Percentiles rank a stretch among this genome's conserved stretches.
phyloP scores from a whole-genome alignment of 169 alveolate species.

The Eimeria praecox region DNA sequence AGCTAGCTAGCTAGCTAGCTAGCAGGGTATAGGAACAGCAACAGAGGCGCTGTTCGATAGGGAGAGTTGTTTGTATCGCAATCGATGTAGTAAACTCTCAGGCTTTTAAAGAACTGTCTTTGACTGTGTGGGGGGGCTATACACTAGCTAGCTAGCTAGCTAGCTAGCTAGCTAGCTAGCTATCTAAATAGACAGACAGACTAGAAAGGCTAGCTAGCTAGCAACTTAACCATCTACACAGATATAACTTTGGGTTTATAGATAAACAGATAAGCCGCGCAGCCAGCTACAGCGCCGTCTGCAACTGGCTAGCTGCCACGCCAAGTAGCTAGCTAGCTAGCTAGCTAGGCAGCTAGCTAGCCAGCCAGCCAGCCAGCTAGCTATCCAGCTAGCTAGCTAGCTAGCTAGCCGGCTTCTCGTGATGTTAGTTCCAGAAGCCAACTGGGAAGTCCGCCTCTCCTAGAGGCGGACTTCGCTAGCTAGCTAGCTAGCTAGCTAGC shows the following conservation, averaged over 20 bases:
- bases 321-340: not conserved
- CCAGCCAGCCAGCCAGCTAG: not conserved
- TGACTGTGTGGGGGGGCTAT: no score
- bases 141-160: not conserved
- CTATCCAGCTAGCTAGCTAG: not conserved
- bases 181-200: no score
- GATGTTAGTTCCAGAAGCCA: not conserved
- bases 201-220: no score
- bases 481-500: constrained; percentile 13
- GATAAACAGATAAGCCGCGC: not conserved
- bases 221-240: not conserved
- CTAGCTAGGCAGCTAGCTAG: not conserved
- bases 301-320: not conserved
- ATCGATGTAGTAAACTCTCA: no score
- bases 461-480: not conserved
- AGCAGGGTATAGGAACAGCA: no score
- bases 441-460: not conserved
- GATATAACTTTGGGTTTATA: not conserved
- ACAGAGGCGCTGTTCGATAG: not conserved
- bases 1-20: not conserved
- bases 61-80: not conserved
- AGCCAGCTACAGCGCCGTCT: not conserved
- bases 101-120: no score
- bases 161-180: not conserved
- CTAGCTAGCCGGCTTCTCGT: not conserved